Evolutionary conservation across 2,329 filamentous ascomycete species (phyloP).

Genomic region (Epichloe typhina): DNA sequence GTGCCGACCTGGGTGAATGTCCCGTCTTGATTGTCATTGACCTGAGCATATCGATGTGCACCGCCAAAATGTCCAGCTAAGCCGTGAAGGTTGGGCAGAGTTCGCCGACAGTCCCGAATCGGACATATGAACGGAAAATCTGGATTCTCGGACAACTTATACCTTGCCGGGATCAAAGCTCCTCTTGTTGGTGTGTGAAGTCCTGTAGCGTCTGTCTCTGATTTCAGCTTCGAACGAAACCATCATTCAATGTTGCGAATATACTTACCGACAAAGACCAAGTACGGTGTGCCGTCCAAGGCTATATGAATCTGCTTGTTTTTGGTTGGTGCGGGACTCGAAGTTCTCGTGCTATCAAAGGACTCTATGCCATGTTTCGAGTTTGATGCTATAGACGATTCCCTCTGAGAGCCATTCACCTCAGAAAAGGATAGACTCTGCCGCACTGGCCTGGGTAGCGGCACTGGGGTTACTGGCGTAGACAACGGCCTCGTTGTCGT

Average conservation of each 20-base stretch:
- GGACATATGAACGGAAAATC: slow-evolving; percentile 21
- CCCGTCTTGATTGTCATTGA: slow-evolving; percentile 30
- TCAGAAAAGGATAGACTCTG: not conserved
- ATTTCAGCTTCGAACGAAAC: not conserved
- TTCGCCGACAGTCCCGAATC: slow-evolving; percentile 21
- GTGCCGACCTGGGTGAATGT: slow-evolving; percentile 19
- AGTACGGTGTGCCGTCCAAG: slow-evolving; percentile 2
- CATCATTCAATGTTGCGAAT: not conserved
- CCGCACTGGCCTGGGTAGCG: not conserved
- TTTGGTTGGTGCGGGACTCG: not conserved
- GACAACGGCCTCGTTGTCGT: not conserved
- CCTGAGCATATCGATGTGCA: slow-evolving; percentile 12
- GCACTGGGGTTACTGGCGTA: not conserved
- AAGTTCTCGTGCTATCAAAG: not conserved
- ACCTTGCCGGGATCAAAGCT: slow-evolving; percentile 20
- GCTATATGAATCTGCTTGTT: not conserved
- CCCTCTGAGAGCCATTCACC: not conserved
- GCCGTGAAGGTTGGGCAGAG: slow-evolving; percentile 13
- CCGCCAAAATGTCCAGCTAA: slow-evolving; percentile 16
- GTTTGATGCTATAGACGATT: not conserved
- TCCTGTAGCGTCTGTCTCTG: not conserved
- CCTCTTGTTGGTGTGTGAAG: slow-evolving; percentile 10
- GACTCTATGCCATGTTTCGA: not conserved
- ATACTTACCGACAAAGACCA: not conserved
- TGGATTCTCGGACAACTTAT: slow-evolving; percentile 14